Percentiles rank a stretch among this genome's conserved stretches.
Conservation (phyloP, 1,139 yeast genomes). For the Pneumocystis jirovecii region DNA sequence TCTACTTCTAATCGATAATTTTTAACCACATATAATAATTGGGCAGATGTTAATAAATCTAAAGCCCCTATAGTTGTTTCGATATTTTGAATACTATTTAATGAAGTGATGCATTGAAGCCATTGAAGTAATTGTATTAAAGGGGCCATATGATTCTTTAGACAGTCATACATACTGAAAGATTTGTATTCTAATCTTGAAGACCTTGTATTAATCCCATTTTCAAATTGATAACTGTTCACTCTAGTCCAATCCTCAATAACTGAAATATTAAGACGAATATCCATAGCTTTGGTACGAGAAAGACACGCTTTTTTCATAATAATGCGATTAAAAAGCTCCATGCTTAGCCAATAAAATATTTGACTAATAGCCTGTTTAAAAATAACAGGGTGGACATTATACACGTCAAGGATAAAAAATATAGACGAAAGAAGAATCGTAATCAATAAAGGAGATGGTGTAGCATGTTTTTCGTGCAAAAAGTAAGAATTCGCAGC, state of each 20-base stretch:
- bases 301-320: slow-evolving; percentile 54
- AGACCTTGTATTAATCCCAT: slow-evolving; percentile 3
- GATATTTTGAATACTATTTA: slow-evolving; percentile 44
- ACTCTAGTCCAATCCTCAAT: slow-evolving; percentile 87
- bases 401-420: slow-evolving; percentile 69
- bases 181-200: slow-evolving; percentile 22
- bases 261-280: slow-evolving; percentile 68
- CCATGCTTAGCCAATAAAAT: slow-evolving; percentile 60
- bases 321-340: slow-evolving; percentile 58
- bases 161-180: slow-evolving; percentile 32
- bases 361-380: slow-evolving; percentile 69
- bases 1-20: slow-evolving; percentile 74
- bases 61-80: slow-evolving; percentile 34
- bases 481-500: slow-evolving; percentile 49
- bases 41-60: slow-evolving; percentile 46
- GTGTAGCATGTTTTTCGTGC: slow-evolving; percentile 51
- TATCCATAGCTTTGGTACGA: slow-evolving; percentile 75
- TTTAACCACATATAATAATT: slow-evolving; percentile 54
- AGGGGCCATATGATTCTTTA: slow-evolving; percentile 50
- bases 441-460: slow-evolving; percentile 74
- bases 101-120: slow-evolving; percentile 68
- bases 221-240: slow-evolving; percentile 33
- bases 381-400: slow-evolving; percentile 58
- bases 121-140: slow-evolving; percentile 73
- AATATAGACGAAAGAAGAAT: slow-evolving; percentile 81